Evolutionary conservation across 805 yeast genomes (phyloP).

Genomic region (Priceomyces fermenticarens): DNA sequence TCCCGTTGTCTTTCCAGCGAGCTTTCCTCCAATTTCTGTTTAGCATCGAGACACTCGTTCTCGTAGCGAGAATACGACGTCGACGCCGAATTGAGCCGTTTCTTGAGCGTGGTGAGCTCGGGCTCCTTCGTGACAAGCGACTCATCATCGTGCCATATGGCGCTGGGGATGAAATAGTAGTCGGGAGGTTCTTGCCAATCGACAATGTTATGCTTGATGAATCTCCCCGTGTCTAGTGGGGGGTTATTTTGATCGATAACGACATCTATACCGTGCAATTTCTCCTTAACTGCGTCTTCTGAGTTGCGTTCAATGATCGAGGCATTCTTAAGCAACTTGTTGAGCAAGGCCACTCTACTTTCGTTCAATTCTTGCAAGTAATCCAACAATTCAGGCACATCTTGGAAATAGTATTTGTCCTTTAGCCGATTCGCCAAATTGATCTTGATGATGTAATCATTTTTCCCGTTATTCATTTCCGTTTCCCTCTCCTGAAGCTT

Average conservation of each 20-base stretch:
- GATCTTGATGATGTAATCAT: constrained; percentile 74
- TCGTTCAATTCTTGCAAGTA: constrained; percentile 82
- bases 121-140: constrained; percentile 54
- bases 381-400: constrained; percentile 86
- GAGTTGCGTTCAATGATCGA: constrained; percentile 53
- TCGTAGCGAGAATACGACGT: constrained; percentile 38
- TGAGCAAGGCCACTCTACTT: constrained; percentile 66
- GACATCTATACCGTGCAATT: constrained; percentile 48
- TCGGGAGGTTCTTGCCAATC: constrained; percentile 86
- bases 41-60: constrained; percentile 44
- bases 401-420: constrained; percentile 91
- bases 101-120: constrained; percentile 56
- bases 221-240: constrained; percentile 81
- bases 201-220: constrained; percentile 75
- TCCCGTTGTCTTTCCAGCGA: constrained; percentile 31
- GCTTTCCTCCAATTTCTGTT: constrained; percentile 48
- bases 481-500: constrained; percentile 59
- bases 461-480: constrained; percentile 88
- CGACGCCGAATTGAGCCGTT: constrained; percentile 42
- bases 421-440: constrained; percentile 85
- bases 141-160: constrained; percentile 97
- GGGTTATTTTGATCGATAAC: constrained; percentile 72
- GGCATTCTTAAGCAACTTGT: constrained; percentile 65
- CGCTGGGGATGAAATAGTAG: constrained; percentile 79
- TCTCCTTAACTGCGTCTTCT: constrained; percentile 44